Base-by-base conservation (phyloP, 805 yeast genomes). In the Yamadazyma akitaensis region DNA sequence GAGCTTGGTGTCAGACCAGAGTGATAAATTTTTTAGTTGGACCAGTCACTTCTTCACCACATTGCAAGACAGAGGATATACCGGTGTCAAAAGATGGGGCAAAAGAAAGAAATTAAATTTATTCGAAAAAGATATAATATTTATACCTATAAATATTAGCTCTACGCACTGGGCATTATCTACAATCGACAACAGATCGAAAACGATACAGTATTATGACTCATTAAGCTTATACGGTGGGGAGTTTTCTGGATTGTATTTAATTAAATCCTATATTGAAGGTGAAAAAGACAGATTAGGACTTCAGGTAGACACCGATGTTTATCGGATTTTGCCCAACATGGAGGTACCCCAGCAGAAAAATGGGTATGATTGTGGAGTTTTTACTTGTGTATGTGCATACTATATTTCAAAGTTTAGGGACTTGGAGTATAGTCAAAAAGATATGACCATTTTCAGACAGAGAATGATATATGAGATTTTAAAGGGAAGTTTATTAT, bases 341-440 rank as follows among this genome's bases (percentile, higher is more conserved):
- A 44, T 57, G 32, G 55, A 60, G 19, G 62, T 91, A 37, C 98
- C 99, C 1, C 88, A 84, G 54, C 99, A 94, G 61, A 70, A 75
- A 24, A 94, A 94, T 60, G 97, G 97, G 0, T 88, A 62, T 54
- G 99, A 94, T 64, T 94, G 99, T 70, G 99, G 99, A 7, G 96
- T 92, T 2, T 94, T 91, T 59, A 79, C 95, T 2, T 85, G 97
- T 63, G 80, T 90, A 46, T 84, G 82, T 40, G 88, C 87, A 1
- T 77, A 81, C 40, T 82, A 76, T 39, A 56, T 88, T 36, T 67
- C 91, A 0, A 67, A 79, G 31, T 77, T 72, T 5, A 61, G 63
- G 21, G 73, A 73, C 0, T 64, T 88, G 34, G 58, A 64, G 2
- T 92, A 81, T 55, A 60, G 79, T 7, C 91, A 85, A 55, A 64